Percentiles rank a stretch among this genome's conserved stretches.
These are phyloP conservation scores for Boletales sp. DNA, from an alignment of 768 basidiomycete species.

Conservation along the genomic window DNA sequence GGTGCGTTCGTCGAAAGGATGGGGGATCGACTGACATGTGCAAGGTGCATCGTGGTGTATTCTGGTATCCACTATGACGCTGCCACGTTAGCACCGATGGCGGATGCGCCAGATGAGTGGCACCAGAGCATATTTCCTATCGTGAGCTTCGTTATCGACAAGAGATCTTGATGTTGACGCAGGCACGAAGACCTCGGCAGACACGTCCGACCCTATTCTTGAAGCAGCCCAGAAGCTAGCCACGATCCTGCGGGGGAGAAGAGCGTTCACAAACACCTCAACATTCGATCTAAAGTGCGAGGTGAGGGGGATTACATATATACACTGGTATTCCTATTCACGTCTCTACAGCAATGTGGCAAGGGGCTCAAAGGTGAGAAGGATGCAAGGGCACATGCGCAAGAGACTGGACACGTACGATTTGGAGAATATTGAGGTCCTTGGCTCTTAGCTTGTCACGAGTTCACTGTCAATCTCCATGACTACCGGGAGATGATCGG, in stretches of 20 bases:
- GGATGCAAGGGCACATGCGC: conserved; percentile 84
- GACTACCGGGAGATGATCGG: conserved; percentile 80
- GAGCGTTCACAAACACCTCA: conserved; percentile 86
- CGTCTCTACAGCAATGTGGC: conserved; percentile 61
- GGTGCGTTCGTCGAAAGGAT: not conserved
- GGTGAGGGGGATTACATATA: conserved; percentile 37
- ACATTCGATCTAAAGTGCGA: conserved; percentile 91
- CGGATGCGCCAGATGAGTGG: conserved; percentile 77
- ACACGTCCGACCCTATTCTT: conserved; percentile 52
- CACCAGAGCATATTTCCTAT: conserved; percentile 83
- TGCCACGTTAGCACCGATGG: conserved; percentile 73
- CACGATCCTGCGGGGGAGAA: conserved; percentile 64
- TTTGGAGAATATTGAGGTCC: conserved; percentile 76
- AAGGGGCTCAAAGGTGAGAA: conserved; percentile 91
- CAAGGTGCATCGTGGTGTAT: conserved; percentile 78
- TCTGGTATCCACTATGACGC: conserved; percentile 98
- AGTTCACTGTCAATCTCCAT: conserved; percentile 60
- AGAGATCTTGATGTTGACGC: conserved; percentile 22
- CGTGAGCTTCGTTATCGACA: conserved; percentile 29
- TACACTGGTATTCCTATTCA: conserved; percentile 5
- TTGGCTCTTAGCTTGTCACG: conserved; percentile 21
- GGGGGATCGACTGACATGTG: conserved; percentile 3
- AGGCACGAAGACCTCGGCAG: conserved; percentile 22
- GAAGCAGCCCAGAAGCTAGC: conserved; percentile 70
- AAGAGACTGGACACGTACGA: conserved; percentile 76